phyloP scores from a whole-genome alignment of 225 moss, liverwort and hornwort species.

The Anthoceros angustus region DNA sequence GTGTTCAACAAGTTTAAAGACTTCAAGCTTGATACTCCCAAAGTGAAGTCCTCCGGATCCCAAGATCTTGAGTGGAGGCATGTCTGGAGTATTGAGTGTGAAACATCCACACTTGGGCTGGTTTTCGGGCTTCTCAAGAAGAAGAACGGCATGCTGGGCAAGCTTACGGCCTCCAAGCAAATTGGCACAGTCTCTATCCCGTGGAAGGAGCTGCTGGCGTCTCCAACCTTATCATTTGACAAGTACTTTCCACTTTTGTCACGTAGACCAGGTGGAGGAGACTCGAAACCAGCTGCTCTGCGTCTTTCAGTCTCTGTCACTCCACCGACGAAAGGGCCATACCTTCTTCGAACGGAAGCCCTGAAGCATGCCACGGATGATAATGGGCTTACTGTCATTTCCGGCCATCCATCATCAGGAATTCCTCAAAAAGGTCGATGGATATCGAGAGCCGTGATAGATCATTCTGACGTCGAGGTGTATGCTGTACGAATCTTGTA shows the following conservation, averaged over 20 bases:
- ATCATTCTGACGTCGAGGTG: conserved; percentile 16
- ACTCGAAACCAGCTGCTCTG: conserved; percentile 27
- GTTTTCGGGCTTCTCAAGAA: conserved; percentile 28
- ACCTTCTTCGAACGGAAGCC: conserved; percentile 15
- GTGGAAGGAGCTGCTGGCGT: conserved; percentile 29
- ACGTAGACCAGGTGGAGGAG: conserved; percentile 16
- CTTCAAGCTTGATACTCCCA: conserved; percentile 27
- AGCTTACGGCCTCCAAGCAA: conserved; percentile 15
- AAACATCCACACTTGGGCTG: conserved; percentile 23
- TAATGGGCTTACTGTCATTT: neutral
- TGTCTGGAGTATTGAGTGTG: conserved; percentile 19
- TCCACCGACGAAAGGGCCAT: conserved; percentile 21
- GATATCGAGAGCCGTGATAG: conserved; percentile 23
- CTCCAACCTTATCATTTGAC: conserved; percentile 26
- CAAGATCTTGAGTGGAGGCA: conserved; percentile 20
- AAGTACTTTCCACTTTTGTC: conserved; percentile 19
- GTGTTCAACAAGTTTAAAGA: conserved; percentile 19
- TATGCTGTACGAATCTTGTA: conserved; percentile 30
- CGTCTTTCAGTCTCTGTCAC: conserved; percentile 33
- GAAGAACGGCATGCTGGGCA: too few species aligned
- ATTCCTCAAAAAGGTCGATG: conserved; percentile 19
- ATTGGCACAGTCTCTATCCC: conserved; percentile 32
- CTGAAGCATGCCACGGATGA: neutral
- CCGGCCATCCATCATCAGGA: neutral
- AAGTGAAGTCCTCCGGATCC: conserved; percentile 20